phyloP scores from a whole-genome alignment of 2,329 filamentous ascomycete species.

The Monilinia aucupariae region DNA sequence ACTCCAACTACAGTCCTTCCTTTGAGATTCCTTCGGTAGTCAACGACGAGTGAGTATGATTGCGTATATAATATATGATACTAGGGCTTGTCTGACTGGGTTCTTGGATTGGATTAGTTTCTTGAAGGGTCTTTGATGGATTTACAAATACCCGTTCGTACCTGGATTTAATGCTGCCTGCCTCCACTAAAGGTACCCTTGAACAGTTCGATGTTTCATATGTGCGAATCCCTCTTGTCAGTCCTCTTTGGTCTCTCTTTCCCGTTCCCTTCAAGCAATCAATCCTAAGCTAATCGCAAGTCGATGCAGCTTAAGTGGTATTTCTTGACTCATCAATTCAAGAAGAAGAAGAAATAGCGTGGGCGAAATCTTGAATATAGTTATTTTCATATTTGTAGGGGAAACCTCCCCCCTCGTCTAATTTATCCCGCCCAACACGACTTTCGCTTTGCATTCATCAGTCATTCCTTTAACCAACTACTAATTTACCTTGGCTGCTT shows the following conservation, averaged over 20 bases:
- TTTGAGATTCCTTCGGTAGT: too few relatives aligned
- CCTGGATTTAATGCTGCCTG: not conserved
- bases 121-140: not conserved
- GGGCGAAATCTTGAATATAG: too few relatives aligned
- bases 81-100: not conserved
- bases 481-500: too few relatives aligned
- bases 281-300: not conserved
- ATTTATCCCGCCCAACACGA: not conserved
- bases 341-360: too few relatives aligned
- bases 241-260: not conserved
- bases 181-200: not conserved
- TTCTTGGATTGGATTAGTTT: too few relatives aligned
- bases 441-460: too few relatives aligned
- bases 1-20: too few relatives aligned
- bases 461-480: too few relatives aligned
- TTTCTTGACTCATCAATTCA: too few relatives aligned
- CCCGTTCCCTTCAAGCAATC: not conserved
- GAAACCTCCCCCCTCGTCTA: constrained; percentile 4
- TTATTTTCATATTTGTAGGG: not conserved
- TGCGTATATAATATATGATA: not conserved
- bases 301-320: too few relatives aligned
- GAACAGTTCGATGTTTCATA: constrained; percentile 7
- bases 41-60: too few relatives aligned
- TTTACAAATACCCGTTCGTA: not conserved
- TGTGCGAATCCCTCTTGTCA: not conserved